A percentile compares a stretch with the other conserved stretches of the same genome.
Conservation (phyloP, 2,329 filamentous ascomycete genomes). For the Botryotinia calthae region DNA sequence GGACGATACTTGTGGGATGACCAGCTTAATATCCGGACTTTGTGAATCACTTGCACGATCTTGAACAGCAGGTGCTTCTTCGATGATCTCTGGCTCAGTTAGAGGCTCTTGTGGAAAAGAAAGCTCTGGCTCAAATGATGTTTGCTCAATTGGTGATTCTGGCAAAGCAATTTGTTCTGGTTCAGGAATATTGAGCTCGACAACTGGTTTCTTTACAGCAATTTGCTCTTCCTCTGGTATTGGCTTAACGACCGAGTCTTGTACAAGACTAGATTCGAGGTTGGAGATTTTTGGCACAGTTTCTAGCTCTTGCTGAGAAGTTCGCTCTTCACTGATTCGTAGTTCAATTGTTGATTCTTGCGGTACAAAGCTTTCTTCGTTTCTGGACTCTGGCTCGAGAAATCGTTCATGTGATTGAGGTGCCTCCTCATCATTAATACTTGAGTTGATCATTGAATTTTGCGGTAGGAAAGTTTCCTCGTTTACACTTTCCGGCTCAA, state of each 20-base stretch:
- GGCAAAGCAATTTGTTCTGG: constrained; percentile 12
- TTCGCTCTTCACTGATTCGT: not conserved
- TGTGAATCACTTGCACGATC: not conserved
- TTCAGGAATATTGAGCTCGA: not conserved
- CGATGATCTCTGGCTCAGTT: not conserved
- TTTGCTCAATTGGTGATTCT: constrained; percentile 5
- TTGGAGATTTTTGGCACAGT: not conserved
- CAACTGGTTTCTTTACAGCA: not conserved
- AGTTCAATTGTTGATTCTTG: not conserved
- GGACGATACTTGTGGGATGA: not conserved
- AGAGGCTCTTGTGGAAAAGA: not conserved
- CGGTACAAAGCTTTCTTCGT: constrained; percentile 2
- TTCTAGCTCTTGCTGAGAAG: not conserved
- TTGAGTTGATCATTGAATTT: not conserved
- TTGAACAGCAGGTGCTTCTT: not conserved
- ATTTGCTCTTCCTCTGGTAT: not conserved
- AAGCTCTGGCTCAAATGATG: not conserved
- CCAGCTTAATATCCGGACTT: not conserved
- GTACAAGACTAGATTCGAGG: not conserved
- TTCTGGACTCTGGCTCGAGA: not conserved
- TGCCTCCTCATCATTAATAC: not conserved
- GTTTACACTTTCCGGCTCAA: not conserved
- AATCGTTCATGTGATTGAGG: not conserved
- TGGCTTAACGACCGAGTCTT: not conserved
- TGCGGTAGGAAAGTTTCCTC: not conserved